Conservation (phyloP, 192 early-diverging fungal species). For the Coemansia sp. region DNA sequence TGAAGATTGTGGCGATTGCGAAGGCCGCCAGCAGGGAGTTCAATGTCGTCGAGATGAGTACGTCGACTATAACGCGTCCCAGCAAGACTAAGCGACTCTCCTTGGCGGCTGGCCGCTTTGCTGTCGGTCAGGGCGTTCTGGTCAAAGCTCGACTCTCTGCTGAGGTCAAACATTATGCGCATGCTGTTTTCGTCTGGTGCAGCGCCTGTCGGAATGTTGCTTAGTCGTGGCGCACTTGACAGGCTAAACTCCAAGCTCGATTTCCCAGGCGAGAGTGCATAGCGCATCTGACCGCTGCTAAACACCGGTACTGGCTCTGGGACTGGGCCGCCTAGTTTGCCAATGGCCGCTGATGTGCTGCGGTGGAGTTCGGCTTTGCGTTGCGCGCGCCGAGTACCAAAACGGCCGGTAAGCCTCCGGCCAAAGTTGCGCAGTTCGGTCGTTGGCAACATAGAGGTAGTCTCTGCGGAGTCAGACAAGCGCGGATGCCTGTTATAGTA, state of each 20-base stretch:
- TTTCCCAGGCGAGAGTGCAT: not conserved
- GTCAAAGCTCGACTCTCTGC: slow-evolving; percentile 29
- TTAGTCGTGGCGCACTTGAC: slow-evolving; percentile 1
- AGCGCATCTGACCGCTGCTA: slow-evolving; percentile 1
- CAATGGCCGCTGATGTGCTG: not conserved
- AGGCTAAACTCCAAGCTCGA: slow-evolving; percentile 6
- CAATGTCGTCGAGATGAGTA: slow-evolving; percentile 35
- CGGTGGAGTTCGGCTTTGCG: not conserved
- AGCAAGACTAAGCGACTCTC: not conserved
- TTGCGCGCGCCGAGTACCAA: slow-evolving; percentile 18
- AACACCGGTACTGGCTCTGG: not conserved
- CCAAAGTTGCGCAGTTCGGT: slow-evolving; percentile 35
- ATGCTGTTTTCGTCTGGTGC: slow-evolving; percentile 9
- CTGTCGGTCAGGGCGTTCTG: not conserved
- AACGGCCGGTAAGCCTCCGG: slow-evolving; percentile 24
- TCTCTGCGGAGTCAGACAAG: slow-evolving; percentile 22
- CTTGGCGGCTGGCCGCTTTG: not conserved
- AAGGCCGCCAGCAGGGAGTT: slow-evolving; percentile 28
- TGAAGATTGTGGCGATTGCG: slow-evolving; percentile 28
- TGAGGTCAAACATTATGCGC: slow-evolving; percentile 31
- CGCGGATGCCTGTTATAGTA: slow-evolving; percentile 45
- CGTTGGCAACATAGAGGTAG: slow-evolving; percentile 22
- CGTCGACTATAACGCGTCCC: slow-evolving; percentile 17
- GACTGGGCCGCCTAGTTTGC: not conserved
- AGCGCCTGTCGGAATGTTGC: not conserved